Conservation (phyloP, 768 basidiomycete genomes). For the Tricholoma sp. region DNA sequence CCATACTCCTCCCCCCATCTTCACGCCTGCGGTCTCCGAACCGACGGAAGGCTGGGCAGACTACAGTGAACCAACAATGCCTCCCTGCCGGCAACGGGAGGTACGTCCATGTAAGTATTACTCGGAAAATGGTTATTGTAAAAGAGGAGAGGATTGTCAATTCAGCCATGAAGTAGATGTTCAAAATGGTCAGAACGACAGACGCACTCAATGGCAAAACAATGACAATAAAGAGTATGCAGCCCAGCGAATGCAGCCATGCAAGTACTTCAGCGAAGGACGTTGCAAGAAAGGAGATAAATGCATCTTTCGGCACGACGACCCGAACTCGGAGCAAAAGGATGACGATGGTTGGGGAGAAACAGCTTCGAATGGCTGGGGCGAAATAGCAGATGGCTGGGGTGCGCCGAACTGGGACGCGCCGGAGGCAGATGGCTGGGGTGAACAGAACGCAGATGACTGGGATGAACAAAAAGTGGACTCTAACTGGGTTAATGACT, state of each 20-base stretch:
- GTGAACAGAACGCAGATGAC: neutral
- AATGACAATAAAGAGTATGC: neutral
- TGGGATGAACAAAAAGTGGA: neutral
- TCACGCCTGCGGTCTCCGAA: neutral
- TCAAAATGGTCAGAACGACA: neutral
- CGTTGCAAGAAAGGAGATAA: slow-evolving; percentile 9
- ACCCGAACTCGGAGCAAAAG: neutral
- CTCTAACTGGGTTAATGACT: too few species aligned
- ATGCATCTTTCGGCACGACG: slow-evolving; percentile 9
- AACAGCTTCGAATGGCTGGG: neutral
- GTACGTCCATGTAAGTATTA: slow-evolving; percentile 19
- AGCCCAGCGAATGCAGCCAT: neutral
- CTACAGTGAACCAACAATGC: neutral
- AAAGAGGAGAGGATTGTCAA: slow-evolving; percentile 8
- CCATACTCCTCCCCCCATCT: slow-evolving; percentile 21
- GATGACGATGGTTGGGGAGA: slow-evolving; percentile 10
- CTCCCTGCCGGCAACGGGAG: neutral
- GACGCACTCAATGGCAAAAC: neutral
- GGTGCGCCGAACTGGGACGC: slow-evolving; percentile 6
- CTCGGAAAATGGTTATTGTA: slow-evolving; percentile 11
- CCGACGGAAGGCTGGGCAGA: neutral
- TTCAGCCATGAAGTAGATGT: slow-evolving; percentile 6
- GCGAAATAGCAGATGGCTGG: slow-evolving; percentile 5
- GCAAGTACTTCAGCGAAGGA: slow-evolving; percentile 15
- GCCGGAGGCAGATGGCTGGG: neutral